phyloP scores from a whole-genome alignment of 2,329 filamentous ascomycete species.

The Pseudomassariella vexata region DNA sequence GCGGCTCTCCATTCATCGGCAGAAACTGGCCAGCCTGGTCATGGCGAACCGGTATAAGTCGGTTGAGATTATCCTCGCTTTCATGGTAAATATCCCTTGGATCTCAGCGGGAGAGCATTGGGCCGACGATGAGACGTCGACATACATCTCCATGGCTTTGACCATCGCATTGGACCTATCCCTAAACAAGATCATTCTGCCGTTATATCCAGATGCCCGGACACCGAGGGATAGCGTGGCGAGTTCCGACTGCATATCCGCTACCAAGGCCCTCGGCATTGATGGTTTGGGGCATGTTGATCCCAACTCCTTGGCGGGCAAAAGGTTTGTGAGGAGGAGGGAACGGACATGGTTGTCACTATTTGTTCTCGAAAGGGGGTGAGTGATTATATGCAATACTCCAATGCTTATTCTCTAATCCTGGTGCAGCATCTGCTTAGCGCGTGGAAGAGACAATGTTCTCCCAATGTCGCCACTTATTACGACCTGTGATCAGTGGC shows the following conservation, averaged over 20 bases:
- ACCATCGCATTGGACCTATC: constrained; percentile 65
- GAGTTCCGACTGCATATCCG: constrained; percentile 63
- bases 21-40: constrained; percentile 55
- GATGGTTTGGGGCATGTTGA: constrained; percentile 64
- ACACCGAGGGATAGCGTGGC: constrained; percentile 44
- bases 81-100: constrained; percentile 73
- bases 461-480: constrained; percentile 62
- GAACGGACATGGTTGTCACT: constrained; percentile 67
- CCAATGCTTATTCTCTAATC: constrained; percentile 11
- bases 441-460: constrained; percentile 62
- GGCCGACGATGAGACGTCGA: constrained; percentile 67
- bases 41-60: constrained; percentile 59
- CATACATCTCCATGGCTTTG: constrained; percentile 64
- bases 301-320: constrained; percentile 52
- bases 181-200: constrained; percentile 62
- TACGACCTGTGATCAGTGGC: constrained; percentile 65
- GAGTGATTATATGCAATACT: constrained; percentile 9
- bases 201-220: constrained; percentile 41
- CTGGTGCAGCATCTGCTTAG: constrained; percentile 53
- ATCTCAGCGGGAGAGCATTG: constrained; percentile 63
- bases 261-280: constrained; percentile 56
- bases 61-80: constrained; percentile 68
- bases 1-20: constrained; percentile 59
- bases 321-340: constrained; percentile 55
- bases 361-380: constrained; percentile 68